These are phyloP conservation scores for Mycena sp. DNA, from an alignment of 1,284 basidiomycete genomes.

Conservation along the genomic window DNA sequence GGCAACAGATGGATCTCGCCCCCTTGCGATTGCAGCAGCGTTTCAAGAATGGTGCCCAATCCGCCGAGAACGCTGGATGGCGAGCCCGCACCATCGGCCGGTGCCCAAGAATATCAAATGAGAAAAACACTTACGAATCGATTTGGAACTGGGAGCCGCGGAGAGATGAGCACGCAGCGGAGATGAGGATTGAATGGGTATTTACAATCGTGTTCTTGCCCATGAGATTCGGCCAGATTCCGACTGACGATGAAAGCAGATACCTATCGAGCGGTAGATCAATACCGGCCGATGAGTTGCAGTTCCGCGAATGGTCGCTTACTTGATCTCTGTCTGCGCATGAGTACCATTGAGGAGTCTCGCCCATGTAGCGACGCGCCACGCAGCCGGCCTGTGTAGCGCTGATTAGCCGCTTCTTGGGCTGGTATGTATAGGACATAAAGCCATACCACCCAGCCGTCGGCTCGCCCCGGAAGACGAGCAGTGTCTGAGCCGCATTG, in stretches of 20 bases:
- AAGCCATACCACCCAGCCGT: slow-evolving; percentile 27
- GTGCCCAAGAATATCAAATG: too few species aligned
- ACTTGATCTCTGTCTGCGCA: slow-evolving; percentile 14
- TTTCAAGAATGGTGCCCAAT: slow-evolving; percentile 25
- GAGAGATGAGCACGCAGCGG: too few species aligned
- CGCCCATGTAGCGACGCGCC: slow-evolving; percentile 17
- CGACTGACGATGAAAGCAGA: not conserved
- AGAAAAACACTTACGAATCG: slow-evolving; percentile 3
- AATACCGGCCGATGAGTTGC: too few species aligned
- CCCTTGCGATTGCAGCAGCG: slow-evolving; percentile 33
- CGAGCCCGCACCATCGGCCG: too few species aligned
- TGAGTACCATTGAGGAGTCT: slow-evolving; percentile 1
- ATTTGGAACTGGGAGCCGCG: slow-evolving; percentile 25
- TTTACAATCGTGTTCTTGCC: slow-evolving; percentile 9
- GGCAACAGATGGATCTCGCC: slow-evolving; percentile 33
- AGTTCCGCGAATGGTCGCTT: not conserved
- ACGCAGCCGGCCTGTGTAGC: slow-evolving; percentile 2
- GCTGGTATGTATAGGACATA: too few species aligned
- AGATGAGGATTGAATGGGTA: too few species aligned
- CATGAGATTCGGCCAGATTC: slow-evolving; percentile 21
- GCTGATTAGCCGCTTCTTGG: too few species aligned
- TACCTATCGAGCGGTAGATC: too few species aligned
- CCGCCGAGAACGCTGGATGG: slow-evolving; percentile 4
- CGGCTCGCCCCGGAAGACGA: slow-evolving; percentile 30
- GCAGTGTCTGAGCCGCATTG: slow-evolving; percentile 26